Conservation (phyloP, 768 basidiomycete species). For the Lactarius quietus region DNA sequence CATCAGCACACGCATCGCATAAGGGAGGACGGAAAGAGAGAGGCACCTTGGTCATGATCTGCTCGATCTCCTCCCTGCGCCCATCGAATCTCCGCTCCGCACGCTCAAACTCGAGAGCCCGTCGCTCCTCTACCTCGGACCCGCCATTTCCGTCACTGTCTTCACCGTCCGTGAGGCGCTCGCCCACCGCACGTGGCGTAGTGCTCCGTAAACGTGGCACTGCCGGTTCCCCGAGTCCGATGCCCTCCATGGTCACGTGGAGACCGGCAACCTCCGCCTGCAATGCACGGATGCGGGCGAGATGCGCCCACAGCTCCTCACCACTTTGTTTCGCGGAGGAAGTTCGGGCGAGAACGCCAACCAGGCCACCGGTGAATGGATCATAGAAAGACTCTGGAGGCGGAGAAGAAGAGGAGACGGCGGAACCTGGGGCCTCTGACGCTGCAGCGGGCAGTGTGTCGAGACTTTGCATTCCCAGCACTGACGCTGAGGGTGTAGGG, state of each 20-base stretch:
- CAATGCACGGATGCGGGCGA: constrained; percentile 64
- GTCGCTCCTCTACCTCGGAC: constrained; percentile 23
- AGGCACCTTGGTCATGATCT: constrained; percentile 68
- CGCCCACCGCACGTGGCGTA: constrained; percentile 9
- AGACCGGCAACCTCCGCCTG: constrained; percentile 69
- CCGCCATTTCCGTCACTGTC: not conserved
- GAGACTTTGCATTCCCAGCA: constrained; percentile 6
- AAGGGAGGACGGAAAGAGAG: not conserved
- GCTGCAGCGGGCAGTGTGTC: constrained; percentile 24
- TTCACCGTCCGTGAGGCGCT: constrained; percentile 17
- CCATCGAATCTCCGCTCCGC: constrained; percentile 67
- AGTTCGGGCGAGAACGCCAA: constrained; percentile 37
- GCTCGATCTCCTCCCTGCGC: constrained; percentile 62
- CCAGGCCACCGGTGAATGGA: constrained; percentile 45
- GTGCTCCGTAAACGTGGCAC: constrained; percentile 9
- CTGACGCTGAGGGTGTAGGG: constrained; percentile 13
- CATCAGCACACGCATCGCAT: not conserved
- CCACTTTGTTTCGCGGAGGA: constrained; percentile 24
- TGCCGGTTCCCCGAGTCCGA: constrained; percentile 36
- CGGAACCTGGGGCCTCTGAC: constrained; percentile 22
- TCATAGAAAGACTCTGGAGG: constrained; percentile 38
- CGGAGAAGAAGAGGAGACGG: constrained; percentile 26
- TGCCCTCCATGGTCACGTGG: constrained; percentile 73
- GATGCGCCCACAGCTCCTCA: constrained; percentile 61
- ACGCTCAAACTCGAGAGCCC: constrained; percentile 66